Base-by-base conservation (phyloP, 1,284 basidiomycete genomes). In the Agroathelia rolfsii region DNA sequence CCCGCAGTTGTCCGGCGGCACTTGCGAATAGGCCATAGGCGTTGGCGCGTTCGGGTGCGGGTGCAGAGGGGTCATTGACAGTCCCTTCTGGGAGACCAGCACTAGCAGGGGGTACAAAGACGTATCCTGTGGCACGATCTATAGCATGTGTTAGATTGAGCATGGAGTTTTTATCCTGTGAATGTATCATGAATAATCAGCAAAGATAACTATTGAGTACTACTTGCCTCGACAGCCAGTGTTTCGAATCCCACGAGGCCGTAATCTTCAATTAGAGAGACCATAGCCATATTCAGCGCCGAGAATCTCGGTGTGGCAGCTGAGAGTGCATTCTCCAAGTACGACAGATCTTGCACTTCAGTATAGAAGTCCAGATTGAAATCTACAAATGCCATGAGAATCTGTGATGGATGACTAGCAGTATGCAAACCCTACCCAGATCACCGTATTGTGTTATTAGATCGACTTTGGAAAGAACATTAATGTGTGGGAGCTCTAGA, bases 321-420 rank as follows among this genome's bases (percentile, higher is more conserved):
- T 6, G 76, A 74, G 12, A 96, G 72, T 1, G 76, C 63, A 38
- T 80, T 83, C 43, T 87, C 72, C 5, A 99, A 73, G 54, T 97
- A 85, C 1, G 82, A 81, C 0, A 99, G 66, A 53, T 99, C 93
- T 58, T 96, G 92, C 0, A 95, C 94, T 56, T 98, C 89, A 24
- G 95, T 97, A 54, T 98, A 98, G 55, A 89, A 99, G 45, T 94
- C 89, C 25, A 98, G 76, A 49, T 94, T 95, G 66, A 98, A 97
- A 23, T 92, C 92, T 94, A 46, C 4, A 28, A 14, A 30, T 37
- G 13, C 30, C 26, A 32, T 37, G 29, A 23, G 25, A 28, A 20
- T 34, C 30, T 28, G 22, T 25, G 26, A 24, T 24, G 26, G n/a
- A 18, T 25, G 35, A 43, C 27, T 32, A 39, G 30, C 40, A 27